Evolutionary conservation across 2,329 filamentous ascomycete species (phyloP), one percentile per base, ranked within the genome.

Genomic region (Dissoconium aciculare): DNA sequence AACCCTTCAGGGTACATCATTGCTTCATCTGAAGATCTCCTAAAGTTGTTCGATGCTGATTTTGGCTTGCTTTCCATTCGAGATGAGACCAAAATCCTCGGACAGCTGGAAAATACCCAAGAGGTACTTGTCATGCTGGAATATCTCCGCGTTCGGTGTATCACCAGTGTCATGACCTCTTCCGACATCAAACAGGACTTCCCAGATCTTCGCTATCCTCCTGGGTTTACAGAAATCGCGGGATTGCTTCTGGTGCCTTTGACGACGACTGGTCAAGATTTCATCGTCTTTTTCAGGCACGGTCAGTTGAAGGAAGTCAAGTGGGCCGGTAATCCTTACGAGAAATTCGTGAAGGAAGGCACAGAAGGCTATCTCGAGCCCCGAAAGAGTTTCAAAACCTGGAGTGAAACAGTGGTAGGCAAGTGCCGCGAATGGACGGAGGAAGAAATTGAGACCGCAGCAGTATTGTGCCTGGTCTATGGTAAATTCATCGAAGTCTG

Each of bases 1-100:
- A 92, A 87, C 31, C 82, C 83, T 0, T 82, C 82, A 0, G 83
- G 83, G 0, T 92, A 92, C 50, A 92, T 93, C 28, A 77, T 91
- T 34, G 83, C 83, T 0, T 89, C 82, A 0, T 89, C 82, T 0
- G 82, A 91, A 31, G 84, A 93, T 45, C 56, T 93, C 0, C 53
- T 93, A 3, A 81, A 74, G 43, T 63, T 93, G 0, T 92, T 93
- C 40, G 74, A 89, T 47, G 84, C 83, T 1, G 84, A 93, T 45
- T 89, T 82, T 49, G 85, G 83, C 3, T 64, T 89, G 25, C 56
- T 92, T 0, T 91, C 80, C 0, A 92, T 93, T 26, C 67, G 70
- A 15, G 82, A 80, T n/a, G 83, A 93, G 51, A 89, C 83, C 0
- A 92, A 92, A 48, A 76, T 92, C 2, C 56, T 93, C 15, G 84